These are phyloP conservation scores for Aristolochia fimbriata DNA, from an alignment of 164 flowering plant genomes.

Conservation along the genomic window DNA sequence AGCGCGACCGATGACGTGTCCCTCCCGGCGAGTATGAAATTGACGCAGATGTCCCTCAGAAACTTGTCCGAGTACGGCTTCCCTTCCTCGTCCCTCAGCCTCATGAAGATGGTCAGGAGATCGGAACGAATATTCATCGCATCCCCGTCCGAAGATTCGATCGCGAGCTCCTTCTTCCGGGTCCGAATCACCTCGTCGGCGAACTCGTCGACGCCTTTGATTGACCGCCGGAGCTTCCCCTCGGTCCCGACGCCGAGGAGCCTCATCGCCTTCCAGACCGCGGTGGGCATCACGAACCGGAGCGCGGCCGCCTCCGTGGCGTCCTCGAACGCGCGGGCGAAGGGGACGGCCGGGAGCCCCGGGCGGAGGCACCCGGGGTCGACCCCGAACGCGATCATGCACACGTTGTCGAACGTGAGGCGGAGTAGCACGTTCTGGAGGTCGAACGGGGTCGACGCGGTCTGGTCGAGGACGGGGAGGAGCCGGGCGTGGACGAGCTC, in stretches of 20 bases:
- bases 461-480: conserved; percentile 46
- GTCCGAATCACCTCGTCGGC: conserved; percentile 55
- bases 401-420: conserved; percentile 85
- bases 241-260: conserved; percentile 45
- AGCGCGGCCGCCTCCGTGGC: conserved; percentile 67
- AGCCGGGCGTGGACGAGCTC: conserved; percentile 63
- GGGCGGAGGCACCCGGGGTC: conserved; percentile 76
- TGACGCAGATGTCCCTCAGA: conserved; percentile 78
- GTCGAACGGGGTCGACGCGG: conserved; percentile 26
- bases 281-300: conserved; percentile 64
- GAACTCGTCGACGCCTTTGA: conserved; percentile 55
- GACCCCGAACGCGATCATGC: conserved; percentile 91
- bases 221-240: conserved; percentile 39
- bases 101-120: conserved; percentile 69
- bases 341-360: conserved; percentile 67
- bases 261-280: conserved; percentile 65
- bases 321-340: conserved; percentile 73
- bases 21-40: conserved; percentile 86
- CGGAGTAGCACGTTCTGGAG: conserved; percentile 70
- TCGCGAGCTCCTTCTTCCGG: conserved; percentile 57
- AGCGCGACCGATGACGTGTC: conserved; percentile 92
- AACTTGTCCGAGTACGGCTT: conserved; percentile 59
- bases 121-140: conserved; percentile 49
- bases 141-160: conserved; percentile 1
- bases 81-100: conserved; percentile 56